Evolutionary conservation across 108 stramenopile genomes (phyloP), one percentile per base, ranked within the genome.

Genomic region (Skeletonema tropicum): DNA sequence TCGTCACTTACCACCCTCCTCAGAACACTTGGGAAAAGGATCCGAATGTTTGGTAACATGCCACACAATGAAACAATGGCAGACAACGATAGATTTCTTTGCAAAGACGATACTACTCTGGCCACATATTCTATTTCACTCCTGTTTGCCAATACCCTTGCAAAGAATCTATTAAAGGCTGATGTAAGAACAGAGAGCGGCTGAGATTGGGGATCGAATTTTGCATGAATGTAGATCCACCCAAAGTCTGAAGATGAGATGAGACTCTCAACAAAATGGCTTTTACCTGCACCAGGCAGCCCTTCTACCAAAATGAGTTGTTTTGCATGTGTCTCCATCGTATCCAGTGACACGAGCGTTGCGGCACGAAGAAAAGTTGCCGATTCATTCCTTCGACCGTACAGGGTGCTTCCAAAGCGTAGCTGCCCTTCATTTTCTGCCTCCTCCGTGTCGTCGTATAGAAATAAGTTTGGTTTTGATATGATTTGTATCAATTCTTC

Each of bases 1-100:
- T 58, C 36, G 45, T 70, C 70, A 39, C 36, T 42, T 5, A 70
- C 48, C 3, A 70, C 70, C 21, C 70, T 35, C 12, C 17, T n/a
- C 26, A 70, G 10, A 12, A 60, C 57, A 12, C 12, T 17, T 4
- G 58, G 70, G 42, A 70, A 70, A 3, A 70, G 39, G 7, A 25
- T 41, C 0, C 21, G 57, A 0, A 70, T 3, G 38, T 29, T 42
- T 14, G 70, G 70, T 7, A 70, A 23, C 23, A 60, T 14, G 23
- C 15, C 14, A 41, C 58, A 41, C n/a, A 70, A 59, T 13, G 42
- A 9, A 60, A 70, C 59, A 9, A 59, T 70, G 6, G 25, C 29
- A 14, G 70, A 42, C 6, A 59, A 33, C 0, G 57, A 41, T 25
- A 70, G 15, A 57, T 14, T 19, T 14, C 8, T 11, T 42, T 41